Evolutionary conservation across 2,329 filamentous ascomycete genomes (phyloP), one percentile per base, ranked within the genome.

Genomic region (Fusarium circinatum): DNA sequence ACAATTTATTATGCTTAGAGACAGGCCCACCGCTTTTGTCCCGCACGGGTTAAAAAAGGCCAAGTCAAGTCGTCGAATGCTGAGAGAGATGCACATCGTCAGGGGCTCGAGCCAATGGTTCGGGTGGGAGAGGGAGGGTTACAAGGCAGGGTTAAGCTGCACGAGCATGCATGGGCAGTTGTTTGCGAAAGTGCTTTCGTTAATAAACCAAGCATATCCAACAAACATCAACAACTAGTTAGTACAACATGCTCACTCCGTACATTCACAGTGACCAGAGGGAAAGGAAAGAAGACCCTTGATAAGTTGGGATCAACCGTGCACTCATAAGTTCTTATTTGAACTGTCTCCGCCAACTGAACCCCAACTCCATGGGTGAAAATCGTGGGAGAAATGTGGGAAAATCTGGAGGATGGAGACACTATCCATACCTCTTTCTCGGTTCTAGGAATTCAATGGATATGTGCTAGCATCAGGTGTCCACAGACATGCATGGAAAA

Each of bases 61-160:
- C 22, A 57, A 48, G 24, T 24, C 34, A 24, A 34, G 61, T 44
- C 22, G 41, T 73, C 45, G 58, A 71, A 70, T 70, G 69, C 64
- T 71, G 55, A 30, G 71, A 65, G 56, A 65, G 56, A 58, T 68
- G 62, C 57, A 65, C 58, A 55, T 66, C 68, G 55, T 36, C 68
- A 77, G 70, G 68, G 76, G 76, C 65, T 77, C 63, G 73, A 58
- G 71, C 76, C 76, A 78, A 70, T 70, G 62, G 75, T 78, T 78
- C 76, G 57, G 62, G 51, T 75, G 57, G 62, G 45, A 68, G 55
- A 65, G 45, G 56, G 44, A 62, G 39, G 39, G 18, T 38, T 47
- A 47, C 45, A 52, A 51, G 57, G 42, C 52, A 68, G 64, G 71
- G 39, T 36, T 26, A 32, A 70, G 51, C 14, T 72, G 60, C 62